Conservation (phyloP, 140 eudicot genomes). For the Stevia rebaudiana region DNA sequence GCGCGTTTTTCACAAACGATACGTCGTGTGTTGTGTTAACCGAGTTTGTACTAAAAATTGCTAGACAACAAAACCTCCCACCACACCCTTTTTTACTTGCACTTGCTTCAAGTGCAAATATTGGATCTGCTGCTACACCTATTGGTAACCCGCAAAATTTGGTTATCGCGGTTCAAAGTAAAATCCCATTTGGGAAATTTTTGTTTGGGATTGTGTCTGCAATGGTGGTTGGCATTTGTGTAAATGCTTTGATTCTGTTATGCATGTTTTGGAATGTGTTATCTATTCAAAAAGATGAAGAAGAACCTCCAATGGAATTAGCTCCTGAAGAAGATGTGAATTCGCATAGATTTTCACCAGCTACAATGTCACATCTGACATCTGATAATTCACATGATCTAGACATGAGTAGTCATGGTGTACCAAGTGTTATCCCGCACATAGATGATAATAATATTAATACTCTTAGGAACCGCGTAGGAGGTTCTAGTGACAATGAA, state of each 20-base stretch:
- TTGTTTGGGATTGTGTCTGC: constrained; percentile 65
- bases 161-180: constrained; percentile 84
- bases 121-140: constrained; percentile 93
- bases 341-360: constrained; percentile 85
- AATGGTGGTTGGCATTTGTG: constrained; percentile 63
- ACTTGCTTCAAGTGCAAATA: constrained; percentile 92
- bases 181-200: constrained; percentile 70
- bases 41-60: constrained; percentile 87
- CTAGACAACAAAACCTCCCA: constrained; percentile 93
- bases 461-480: constrained; percentile 46
- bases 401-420: constrained; percentile 21
- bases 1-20: constrained; percentile 93
- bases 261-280: constrained; percentile 83
- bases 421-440: constrained; percentile 28
- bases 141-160: constrained; percentile 95
- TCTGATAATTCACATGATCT: constrained; percentile 47
- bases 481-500: constrained; percentile 36
- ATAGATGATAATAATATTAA: constrained; percentile 18
- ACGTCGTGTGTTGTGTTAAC: constrained; percentile 92
- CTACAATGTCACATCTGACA: constrained; percentile 72
- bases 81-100: constrained; percentile 90
- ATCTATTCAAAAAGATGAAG: constrained; percentile 69
- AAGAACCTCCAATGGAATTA: constrained; percentile 48
- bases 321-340: constrained; percentile 54
- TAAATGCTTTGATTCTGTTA: constrained; percentile 63